Evolutionary conservation across 306 rosid genomes (phyloP), one percentile per base, ranked within the genome.

Genomic region (Cicer yamashitae): DNA sequence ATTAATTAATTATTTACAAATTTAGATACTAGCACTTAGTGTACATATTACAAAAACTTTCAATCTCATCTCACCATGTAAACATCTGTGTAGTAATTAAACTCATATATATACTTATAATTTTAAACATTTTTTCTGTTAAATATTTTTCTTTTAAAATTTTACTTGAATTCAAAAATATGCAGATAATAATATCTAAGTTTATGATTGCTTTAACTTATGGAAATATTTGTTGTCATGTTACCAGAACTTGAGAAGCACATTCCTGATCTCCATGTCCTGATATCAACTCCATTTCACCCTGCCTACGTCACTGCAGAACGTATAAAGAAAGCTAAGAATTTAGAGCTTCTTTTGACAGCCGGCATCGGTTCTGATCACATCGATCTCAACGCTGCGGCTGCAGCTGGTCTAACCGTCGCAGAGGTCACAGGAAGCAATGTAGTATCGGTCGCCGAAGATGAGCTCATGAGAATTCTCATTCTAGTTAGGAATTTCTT

Each of bases 401-500:
- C 98, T 0, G 91, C 97, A 1, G 96, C 98, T 48, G 97, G 97
- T 64, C 67, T 94, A 58, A 94, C 98, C 0, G 98, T 94, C 43
- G 98, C 98, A 2, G 98, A 94, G 87, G 91, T 94, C 83, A 94
- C 98, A 0, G 98, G 98, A 82, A 91, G 97, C 79, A 94, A 94
- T 53, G 83, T 75, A 15, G 98, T 94, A 14, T 94, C 98, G 0
- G 98, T 94, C 50, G 98, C 98, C 0, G 98, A 94, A 82, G 98
- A 94, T 30, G 98, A 94, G 79, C 91, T 94, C 68, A 84, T 94
- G 97, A 85, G 98, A 81, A 86, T 94, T 83, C 96, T 94, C 70
- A 81, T 94, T 84, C 96, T 94, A 0, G 70, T 87, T 57, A 84
- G 97, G 88, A 94, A 94, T 79, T 94, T 94, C 77, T 2, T 94